These are phyloP conservation scores for Eimeria brunetti DNA, from an alignment of 169 alveolate genomes.

Conservation along the genomic window DNA sequence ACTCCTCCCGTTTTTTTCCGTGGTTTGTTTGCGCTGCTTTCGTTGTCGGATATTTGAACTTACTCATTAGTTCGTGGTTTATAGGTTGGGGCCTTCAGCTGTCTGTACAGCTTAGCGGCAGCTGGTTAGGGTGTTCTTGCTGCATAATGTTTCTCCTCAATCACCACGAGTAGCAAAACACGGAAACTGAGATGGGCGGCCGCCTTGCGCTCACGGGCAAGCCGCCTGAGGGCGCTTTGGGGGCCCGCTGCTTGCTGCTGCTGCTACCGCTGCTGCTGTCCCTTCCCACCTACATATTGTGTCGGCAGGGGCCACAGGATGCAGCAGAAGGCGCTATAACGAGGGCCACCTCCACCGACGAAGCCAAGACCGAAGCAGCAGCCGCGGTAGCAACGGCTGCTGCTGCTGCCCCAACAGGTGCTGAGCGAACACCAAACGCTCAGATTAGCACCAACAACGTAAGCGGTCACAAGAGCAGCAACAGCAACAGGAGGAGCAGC, in stretches of 20 bases:
- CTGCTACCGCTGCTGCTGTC: conserved; percentile 2
- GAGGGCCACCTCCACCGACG: not conserved
- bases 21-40: not conserved
- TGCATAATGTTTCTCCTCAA: not conserved
- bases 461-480: not conserved
- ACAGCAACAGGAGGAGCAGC: not conserved
- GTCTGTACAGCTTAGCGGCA: not conserved
- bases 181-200: not conserved
- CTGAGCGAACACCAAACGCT: not conserved
- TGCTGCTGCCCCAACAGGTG: not conserved
- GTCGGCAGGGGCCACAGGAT: not conserved
- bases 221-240: not conserved
- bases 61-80: not conserved
- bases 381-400: not conserved
- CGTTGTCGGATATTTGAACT: not conserved
- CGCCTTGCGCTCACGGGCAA: not conserved
- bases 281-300: not conserved
- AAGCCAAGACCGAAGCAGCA: not conserved
- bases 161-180: not conserved
- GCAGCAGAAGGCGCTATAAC: not conserved
- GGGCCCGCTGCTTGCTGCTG: conserved; percentile 6
- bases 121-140: not conserved
- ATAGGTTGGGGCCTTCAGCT: not conserved
- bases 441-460: not conserved
- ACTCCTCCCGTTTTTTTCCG: not conserved